Evolutionary conservation across 2,329 filamentous ascomycete species (phyloP), one percentile per base, ranked within the genome.

Genomic region (Epichloe festucae): DNA sequence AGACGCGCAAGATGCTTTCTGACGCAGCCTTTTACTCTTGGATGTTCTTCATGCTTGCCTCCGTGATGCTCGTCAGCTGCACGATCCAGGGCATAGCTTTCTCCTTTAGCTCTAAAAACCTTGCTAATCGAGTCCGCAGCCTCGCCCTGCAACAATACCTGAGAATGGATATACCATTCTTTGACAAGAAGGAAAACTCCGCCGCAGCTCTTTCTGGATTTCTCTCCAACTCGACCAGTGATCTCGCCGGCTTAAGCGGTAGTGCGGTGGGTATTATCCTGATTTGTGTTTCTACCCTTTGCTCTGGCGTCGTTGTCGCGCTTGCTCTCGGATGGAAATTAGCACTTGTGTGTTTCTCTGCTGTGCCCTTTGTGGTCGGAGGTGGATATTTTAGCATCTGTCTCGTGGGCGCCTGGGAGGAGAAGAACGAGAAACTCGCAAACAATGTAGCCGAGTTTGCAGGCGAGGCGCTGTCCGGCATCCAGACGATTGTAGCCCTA

Each of bases 1-100:
- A 54, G 17, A 19, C 46, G 14, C 40, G 49, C 40, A 7, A 42
- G 4, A 46, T 49, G 14, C 11, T 23, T 15, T 49, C 51, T 10
- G 50, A 52, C 65, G 67, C 56, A 2, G 68, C 74, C 55, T 75
- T 74, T 58, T 76, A 69, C 67, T 65, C 70, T 0, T 62, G 69
- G 17, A 76, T 76, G 72, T 76, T 74, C 52, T 69, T 73, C 43
- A 60, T 74, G 3, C 56, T 74, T 42, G 72, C 71, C 11, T 57
- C 67, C 4, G 67, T 59, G 1, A 60, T 66, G 15, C 59, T 67
- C 2, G 14, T 72, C 0, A 60, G 65, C 2, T 73, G 73, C 17
- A 8, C 27, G 0, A 36, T 42, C 5, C 54, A 59, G 5, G 54
- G 59, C 35, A 34, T 53, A 11, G 34, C n/a, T 40, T 40, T 40